Evolutionary conservation across 805 yeast species (phyloP).

Genomic region (Ogataea pini): DNA sequence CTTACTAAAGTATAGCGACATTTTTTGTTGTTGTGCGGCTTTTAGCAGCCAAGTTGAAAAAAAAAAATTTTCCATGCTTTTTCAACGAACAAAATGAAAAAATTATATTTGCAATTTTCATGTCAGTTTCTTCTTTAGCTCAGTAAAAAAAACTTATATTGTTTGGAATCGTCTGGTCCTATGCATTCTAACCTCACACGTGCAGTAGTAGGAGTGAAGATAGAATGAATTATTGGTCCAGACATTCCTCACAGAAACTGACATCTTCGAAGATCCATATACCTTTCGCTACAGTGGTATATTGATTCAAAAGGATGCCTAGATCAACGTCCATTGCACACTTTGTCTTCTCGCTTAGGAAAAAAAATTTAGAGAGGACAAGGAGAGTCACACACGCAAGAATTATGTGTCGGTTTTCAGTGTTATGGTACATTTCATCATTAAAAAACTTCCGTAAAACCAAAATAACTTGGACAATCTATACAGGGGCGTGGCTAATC

Average conservation of each 20-base stretch:
- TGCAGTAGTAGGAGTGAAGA: slow-evolving; percentile 4
- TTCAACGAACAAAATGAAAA: not conserved
- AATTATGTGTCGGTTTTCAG: slow-evolving; percentile 5
- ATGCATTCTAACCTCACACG: not conserved
- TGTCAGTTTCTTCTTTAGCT: not conserved
- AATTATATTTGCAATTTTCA: not conserved
- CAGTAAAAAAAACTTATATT: not conserved
- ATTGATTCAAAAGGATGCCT: slow-evolving; percentile 52
- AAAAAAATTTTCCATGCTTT: not conserved
- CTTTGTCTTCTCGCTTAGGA: slow-evolving; percentile 9
- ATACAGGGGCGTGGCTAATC: too few species aligned
- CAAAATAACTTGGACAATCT: too few species aligned
- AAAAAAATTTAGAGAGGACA: slow-evolving; percentile 10
- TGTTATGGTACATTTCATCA: slow-evolving; percentile 20
- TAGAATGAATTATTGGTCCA: not conserved
- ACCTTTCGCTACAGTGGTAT: slow-evolving; percentile 40
- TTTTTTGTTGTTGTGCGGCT: slow-evolving; percentile 1
- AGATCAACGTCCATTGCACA: slow-evolving; percentile 30
- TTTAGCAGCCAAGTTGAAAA: not conserved
- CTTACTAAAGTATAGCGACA: too few species aligned
- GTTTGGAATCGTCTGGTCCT: not conserved
- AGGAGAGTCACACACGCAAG: slow-evolving; percentile 6
- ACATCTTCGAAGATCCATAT: slow-evolving; percentile 52
- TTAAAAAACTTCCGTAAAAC: too few species aligned
- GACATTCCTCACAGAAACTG: slow-evolving; percentile 17